Evolutionary conservation across 2,329 filamentous ascomycete species (phyloP).

Genomic region (Diaporthe citriasiana): DNA sequence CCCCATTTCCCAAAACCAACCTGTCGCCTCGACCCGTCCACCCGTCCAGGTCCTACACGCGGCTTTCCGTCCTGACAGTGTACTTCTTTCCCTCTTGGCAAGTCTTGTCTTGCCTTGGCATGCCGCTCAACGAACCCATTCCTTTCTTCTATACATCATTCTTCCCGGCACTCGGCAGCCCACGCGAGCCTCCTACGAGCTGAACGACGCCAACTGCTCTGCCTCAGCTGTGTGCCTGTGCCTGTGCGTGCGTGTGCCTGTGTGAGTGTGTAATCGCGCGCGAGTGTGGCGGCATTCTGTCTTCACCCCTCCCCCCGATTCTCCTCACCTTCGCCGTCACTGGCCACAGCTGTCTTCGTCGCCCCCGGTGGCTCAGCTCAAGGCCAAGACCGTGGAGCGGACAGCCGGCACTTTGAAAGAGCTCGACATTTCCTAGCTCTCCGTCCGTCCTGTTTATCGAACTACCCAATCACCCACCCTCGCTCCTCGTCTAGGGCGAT

Average conservation of each 20-base stretch:
- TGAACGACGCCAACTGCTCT: constrained; percentile 15
- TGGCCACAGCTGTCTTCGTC: constrained; percentile 12
- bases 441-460: constrained; percentile 6
- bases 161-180: constrained; percentile 32
- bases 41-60: constrained; percentile 27
- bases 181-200: constrained; percentile 30
- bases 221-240: constrained; percentile 16
- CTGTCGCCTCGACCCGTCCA: constrained; percentile 34
- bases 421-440: constrained; percentile 7
- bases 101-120: constrained; percentile 49
- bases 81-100: constrained; percentile 42
- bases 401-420: constrained; percentile 5
- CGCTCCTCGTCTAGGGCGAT: constrained; percentile 13
- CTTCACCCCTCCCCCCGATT: constrained; percentile 26
- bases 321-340: constrained; percentile 18
- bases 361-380: constrained; percentile 33
- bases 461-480: background rate
- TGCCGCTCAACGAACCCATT: constrained; percentile 43
- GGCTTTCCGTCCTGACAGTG: constrained; percentile 36
- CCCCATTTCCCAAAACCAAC: constrained; percentile 33
- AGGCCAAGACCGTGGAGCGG: constrained; percentile 32
- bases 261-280: constrained; percentile 13
- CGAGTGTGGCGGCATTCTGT: constrained; percentile 20
- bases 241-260: background rate
- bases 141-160: constrained; percentile 41